Evolutionary conservation across 148 eudicot species (phyloP), one percentile per base, ranked within the genome.

Genomic region (Amaranthus palmeri): DNA sequence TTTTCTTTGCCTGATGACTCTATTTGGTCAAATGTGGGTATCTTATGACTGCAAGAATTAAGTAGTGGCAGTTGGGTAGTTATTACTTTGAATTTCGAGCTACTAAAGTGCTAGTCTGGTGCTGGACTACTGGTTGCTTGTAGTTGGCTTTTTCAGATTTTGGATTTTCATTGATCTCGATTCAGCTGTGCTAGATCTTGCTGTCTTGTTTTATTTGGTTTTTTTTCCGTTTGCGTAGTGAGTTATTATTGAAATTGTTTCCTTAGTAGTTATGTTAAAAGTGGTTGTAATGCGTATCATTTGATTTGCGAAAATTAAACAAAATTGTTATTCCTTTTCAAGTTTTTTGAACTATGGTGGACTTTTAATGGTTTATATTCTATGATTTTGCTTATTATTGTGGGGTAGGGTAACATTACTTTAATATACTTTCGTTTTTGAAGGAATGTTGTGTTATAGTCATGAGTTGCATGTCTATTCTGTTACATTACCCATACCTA

Each of bases 21-120:
- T 54, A 41, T 59, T 61, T 72, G 15, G 65, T 78, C 81, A 78
- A 68, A 58, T 17, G 44, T 67, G 72, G 68, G 65, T 49, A 65
- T 71, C 69, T 73, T 71, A 54, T 72, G 67, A 52, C 45, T 12
- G 48, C 50, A 65, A 10, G 67, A 12, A 55, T 53, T 67, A 61
- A 61, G 60, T 43, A 42, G 70, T 11, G 52, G 50, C 44, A 61
- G 67, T 47, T 65, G 72, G 76, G 69, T 72, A 60, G 59, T 51
- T 46, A 66, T 60, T 72, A 40, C 68, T 67, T 53, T 10, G 47
- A 61, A 67, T 41, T 61, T 59, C 54, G 68, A 78, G 72, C 64
- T 63, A 14, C 69, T 10, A 8, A 2, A 7, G 51, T 41, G 36
- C 1, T 25, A 25, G 36, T 25, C 36, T 25, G 36, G 36, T 25